Conservation (phyloP, 75 land plant species). For the Pinus tabuliformis region DNA sequence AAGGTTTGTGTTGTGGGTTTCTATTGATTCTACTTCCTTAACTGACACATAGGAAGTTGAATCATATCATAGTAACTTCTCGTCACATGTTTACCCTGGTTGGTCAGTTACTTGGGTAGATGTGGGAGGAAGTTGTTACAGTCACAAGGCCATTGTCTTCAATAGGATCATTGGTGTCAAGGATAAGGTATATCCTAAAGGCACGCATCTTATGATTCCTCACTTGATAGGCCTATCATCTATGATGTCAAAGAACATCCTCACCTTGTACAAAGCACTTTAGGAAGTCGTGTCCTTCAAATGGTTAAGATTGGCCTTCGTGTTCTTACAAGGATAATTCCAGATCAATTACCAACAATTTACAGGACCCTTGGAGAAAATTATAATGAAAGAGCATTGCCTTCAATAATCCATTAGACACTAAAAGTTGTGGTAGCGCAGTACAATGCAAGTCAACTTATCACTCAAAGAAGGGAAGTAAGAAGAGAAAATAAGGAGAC, state of each 20-base stretch:
- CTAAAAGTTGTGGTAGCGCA: slow-evolving; percentile 89
- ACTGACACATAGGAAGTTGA: no score
- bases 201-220: slow-evolving; percentile 89
- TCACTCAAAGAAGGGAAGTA: slow-evolving; percentile 89
- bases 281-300: slow-evolving; percentile 90
- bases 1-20: no score
- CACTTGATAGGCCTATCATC: slow-evolving; percentile 92
- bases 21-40: no score
- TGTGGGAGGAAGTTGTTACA: no score
- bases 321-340: slow-evolving; percentile 72
- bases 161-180: slow-evolving; percentile 17
- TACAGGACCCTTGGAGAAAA: slow-evolving; percentile 73
- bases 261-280: slow-evolving; percentile 88
- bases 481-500: slow-evolving; percentile 54
- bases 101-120: no score
- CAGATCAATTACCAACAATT: slow-evolving; percentile 67
- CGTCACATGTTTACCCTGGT: no score
- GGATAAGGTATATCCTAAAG: slow-evolving; percentile 88
- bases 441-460: slow-evolving; percentile 85
- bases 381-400: slow-evolving; percentile 76
- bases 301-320: slow-evolving; percentile 87
- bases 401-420: slow-evolving; percentile 79
- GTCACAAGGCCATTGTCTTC: slow-evolving; percentile 85
- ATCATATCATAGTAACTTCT: no score
- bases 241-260: slow-evolving; percentile 95